These are phyloP conservation scores for Magnolia changhungtana DNA, from an alignment of 164 flowering plant genomes.

Conservation along the genomic window DNA sequence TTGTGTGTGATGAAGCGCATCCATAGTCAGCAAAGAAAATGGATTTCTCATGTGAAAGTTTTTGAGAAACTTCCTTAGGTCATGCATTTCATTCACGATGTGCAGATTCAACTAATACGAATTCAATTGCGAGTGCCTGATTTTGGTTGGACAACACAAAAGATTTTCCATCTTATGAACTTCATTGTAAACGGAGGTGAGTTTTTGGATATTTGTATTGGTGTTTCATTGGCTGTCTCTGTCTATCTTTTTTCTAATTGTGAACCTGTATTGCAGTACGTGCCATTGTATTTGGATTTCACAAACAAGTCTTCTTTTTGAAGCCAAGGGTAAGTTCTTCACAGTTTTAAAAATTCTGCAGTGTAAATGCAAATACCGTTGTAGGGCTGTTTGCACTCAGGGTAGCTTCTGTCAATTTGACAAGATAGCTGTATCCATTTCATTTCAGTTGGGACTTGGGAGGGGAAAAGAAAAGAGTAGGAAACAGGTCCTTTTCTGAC, in stretches of 20 bases:
- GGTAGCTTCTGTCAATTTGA: no score
- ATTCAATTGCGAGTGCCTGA: constrained; percentile 90
- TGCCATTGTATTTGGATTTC: constrained; percentile 89
- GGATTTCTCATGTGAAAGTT: background rate
- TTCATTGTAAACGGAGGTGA: constrained; percentile 96
- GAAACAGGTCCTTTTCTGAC: no score
- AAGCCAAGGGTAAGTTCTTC: constrained; percentile 59
- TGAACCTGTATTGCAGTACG: constrained; percentile 56
- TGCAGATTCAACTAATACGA: constrained; percentile 83
- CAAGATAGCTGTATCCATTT: no score
- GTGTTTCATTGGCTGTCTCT: background rate
- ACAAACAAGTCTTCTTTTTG: constrained; percentile 64
- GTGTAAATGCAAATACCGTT: no score
- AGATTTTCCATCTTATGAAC: constrained; percentile 97
- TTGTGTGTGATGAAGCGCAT: background rate
- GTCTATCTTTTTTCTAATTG: background rate
- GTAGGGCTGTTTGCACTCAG: no score
- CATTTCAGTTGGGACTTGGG: no score
- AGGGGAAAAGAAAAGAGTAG: no score
- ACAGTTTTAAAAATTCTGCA: background rate
- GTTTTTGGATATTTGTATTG: background rate
- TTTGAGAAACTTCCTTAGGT: background rate
- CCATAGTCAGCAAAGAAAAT: background rate
- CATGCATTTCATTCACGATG: background rate
- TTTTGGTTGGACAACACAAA: constrained; percentile 98